Percentiles rank a stretch among this genome's conserved stretches.
Conservation (phyloP, 805 yeast genomes). For the Clavispora vitiphila region DNA sequence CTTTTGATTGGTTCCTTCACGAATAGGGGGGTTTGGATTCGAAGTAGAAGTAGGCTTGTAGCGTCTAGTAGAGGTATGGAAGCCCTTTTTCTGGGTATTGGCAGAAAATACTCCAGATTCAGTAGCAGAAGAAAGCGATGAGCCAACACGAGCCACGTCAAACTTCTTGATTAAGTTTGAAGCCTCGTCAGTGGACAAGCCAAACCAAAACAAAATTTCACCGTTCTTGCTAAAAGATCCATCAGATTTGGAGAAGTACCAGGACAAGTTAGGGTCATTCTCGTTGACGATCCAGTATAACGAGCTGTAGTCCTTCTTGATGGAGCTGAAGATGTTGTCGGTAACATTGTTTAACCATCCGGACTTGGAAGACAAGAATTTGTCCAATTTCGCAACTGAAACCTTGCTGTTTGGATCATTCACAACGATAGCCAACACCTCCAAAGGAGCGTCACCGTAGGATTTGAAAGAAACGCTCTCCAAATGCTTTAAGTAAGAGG, state of each 20-base stretch:
- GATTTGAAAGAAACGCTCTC: constrained; percentile 62
- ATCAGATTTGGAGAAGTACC: constrained; percentile 90
- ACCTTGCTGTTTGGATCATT: constrained; percentile 36
- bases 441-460: constrained; percentile 94
- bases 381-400: constrained; percentile 65
- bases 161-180: constrained; percentile 56
- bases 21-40: constrained; percentile 71
- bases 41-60: constrained; percentile 3
- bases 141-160: constrained; percentile 30
- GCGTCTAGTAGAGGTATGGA: constrained; percentile 24
- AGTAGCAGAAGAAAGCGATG: constrained; percentile 33
- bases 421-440: constrained; percentile 83
- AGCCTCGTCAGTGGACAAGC: constrained; percentile 63
- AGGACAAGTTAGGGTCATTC: constrained; percentile 82
- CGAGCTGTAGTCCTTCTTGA: constrained; percentile 65
- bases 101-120: constrained; percentile 46
- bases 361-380: constrained; percentile 77
- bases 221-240: constrained; percentile 93
- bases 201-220: constrained; percentile 91
- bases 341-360: constrained; percentile 98
- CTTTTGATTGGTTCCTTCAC: constrained; percentile 55
- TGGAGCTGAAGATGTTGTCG: constrained; percentile 84
- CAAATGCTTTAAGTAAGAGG: constrained; percentile 72
- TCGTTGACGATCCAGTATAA: constrained; percentile 89
- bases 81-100: constrained; percentile 47